Percentiles rank a stretch among this genome's conserved stretches.
phyloP scores from a whole-genome alignment of 208 protist genomes.

The Leishmania lainsoni region DNA sequence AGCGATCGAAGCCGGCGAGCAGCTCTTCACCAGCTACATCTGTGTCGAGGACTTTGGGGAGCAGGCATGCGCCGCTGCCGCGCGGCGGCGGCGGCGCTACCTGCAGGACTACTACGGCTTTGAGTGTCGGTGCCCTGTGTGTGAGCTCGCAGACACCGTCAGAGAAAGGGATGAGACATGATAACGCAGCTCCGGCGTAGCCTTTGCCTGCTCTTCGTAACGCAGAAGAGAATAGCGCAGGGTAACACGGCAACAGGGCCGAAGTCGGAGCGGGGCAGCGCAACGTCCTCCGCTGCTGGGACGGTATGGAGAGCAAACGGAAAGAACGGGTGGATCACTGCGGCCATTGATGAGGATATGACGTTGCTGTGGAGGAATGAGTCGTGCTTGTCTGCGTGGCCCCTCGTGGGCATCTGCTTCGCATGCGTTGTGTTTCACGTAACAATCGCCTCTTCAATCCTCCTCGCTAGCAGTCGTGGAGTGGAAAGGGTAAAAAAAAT shows the following conservation, averaged over 20 bases:
- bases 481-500: neutral
- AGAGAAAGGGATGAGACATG: neutral
- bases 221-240: neutral
- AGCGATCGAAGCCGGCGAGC: slow-evolving; percentile 32
- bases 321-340: neutral
- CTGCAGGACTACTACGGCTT: slow-evolving; percentile 53
- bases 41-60: slow-evolving; percentile 26
- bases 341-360: neutral
- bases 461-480: neutral
- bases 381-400: neutral
- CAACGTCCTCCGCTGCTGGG: neutral
- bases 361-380: neutral
- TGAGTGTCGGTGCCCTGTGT: slow-evolving; percentile 41
- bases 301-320: neutral
- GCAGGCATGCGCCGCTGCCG: neutral
- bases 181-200: too few relatives aligned
- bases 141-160: neutral
- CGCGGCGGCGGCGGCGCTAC: slow-evolving; percentile 22
- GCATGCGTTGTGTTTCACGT: neutral
- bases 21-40: slow-evolving; percentile 59
- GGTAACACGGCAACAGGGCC: neutral
- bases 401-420: neutral
- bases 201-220: neutral
- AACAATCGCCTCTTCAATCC: neutral
- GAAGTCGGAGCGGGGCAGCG: neutral